phyloP scores from a whole-genome alignment of 148 eudicot genomes.

The Chenopodium formosanum region DNA sequence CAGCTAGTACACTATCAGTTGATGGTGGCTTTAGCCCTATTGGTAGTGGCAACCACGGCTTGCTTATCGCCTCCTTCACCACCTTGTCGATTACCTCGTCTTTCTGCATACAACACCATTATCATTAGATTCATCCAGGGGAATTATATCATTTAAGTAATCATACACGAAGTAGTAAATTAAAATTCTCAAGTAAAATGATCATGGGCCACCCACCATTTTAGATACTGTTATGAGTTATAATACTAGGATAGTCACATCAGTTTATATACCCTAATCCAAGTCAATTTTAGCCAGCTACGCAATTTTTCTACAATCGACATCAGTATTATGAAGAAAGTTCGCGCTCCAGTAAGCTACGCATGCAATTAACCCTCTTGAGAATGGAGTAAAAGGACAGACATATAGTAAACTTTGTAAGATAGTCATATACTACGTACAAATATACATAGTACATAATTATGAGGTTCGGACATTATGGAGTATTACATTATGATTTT shows the following conservation, averaged over 20 bases:
- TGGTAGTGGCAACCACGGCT: slow-evolving; percentile 84
- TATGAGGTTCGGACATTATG: not conserved
- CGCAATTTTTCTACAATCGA: not conserved
- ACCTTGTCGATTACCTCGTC: slow-evolving; percentile 76
- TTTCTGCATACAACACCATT: slow-evolving; percentile 46
- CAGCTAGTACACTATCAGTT: slow-evolving; percentile 60
- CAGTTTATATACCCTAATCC: not conserved
- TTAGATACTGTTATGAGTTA: not conserved
- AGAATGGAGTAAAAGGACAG: not conserved
- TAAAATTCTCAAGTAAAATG: not conserved
- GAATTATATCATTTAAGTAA: too few relatives aligned
- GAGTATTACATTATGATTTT: not conserved
- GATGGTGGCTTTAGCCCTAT: slow-evolving; percentile 84
- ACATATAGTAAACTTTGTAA: not conserved
- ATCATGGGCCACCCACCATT: not conserved
- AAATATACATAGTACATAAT: too few relatives aligned
- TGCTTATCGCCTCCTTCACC: slow-evolving; percentile 85
- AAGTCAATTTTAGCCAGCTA: not conserved
- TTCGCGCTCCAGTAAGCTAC: not conserved
- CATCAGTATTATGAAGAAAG: not conserved
- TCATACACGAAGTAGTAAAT: not conserved
- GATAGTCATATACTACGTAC: not conserved
- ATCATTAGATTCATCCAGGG: not conserved
- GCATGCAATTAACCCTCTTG: not conserved
- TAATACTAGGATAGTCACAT: not conserved